These are phyloP conservation scores for Nigrospora sphaerica DNA, from an alignment of 2,329 filamentous ascomycete genomes.

Conservation along the genomic window DNA sequence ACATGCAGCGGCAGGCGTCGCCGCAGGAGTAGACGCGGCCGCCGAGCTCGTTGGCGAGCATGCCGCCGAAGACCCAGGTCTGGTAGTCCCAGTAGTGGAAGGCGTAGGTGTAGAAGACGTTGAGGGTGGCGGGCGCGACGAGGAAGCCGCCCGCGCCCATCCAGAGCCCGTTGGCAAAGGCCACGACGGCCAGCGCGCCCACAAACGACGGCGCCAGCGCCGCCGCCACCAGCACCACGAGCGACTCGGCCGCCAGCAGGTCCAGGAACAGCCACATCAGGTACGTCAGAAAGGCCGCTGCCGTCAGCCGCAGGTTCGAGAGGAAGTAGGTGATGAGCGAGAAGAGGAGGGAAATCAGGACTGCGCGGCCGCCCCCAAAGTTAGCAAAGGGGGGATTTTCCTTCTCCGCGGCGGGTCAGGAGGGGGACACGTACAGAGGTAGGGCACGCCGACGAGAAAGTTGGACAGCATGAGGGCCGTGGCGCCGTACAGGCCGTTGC, in stretches of 20 bases:
- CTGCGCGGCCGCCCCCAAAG: conserved; percentile 16
- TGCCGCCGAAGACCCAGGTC: conserved; percentile 78
- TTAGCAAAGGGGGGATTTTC: neutral
- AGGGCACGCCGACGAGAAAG: conserved; percentile 75
- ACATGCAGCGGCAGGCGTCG: conserved; percentile 61
- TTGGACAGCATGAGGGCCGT: conserved; percentile 69
- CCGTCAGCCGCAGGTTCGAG: conserved; percentile 62
- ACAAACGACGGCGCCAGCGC: conserved; percentile 74
- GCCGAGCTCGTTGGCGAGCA: conserved; percentile 87
- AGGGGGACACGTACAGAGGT: conserved; percentile 46
- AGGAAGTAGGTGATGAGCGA: conserved; percentile 75
- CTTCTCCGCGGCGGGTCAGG: neutral
- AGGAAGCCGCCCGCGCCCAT: conserved; percentile 83
- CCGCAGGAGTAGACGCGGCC: conserved; percentile 56
- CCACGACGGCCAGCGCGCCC: conserved; percentile 68
- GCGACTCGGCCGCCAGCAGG: conserved; percentile 71
- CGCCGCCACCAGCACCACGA: conserved; percentile 70
- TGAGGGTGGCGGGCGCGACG: conserved; percentile 64
- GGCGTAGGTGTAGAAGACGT: conserved; percentile 79
- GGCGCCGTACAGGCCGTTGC: conserved; percentile 74
- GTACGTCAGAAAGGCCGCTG: conserved; percentile 65
- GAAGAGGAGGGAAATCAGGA: conserved; percentile 70
- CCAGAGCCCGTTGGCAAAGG: conserved; percentile 85
- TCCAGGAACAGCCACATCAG: conserved; percentile 83
- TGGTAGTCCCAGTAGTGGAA: conserved; percentile 90